Base-by-base conservation (phyloP, 2,329 filamentous ascomycete genomes). In the Fusarium chuoi region DNA sequence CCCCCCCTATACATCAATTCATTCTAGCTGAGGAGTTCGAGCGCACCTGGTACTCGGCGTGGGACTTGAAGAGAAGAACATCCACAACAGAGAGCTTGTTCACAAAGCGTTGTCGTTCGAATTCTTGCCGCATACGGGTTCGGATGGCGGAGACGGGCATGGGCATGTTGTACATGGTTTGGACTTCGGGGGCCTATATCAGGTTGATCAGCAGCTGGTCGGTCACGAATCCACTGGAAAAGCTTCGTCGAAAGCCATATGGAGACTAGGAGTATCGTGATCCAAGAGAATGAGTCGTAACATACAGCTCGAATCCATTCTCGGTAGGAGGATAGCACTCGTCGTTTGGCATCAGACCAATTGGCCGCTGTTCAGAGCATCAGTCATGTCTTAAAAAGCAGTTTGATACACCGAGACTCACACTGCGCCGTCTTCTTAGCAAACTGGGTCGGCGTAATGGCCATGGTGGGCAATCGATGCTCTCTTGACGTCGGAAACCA, bases 261-360 rank as follows among this genome's bases (percentile, higher is more conserved):
- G 15, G 24, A 22, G 12, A 5, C n/a, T 51, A 42, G 24, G n/a
- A 22, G n/a, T 26, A 24, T 48, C 22, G 20, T 15, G 45, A 38
- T 56, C 41, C 54, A 35, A 39, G 35, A 38, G 54, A 41, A 22
- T 38, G 48, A 26, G 17, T 68, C 33, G 61, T 39, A 77, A 92
- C 95, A 82, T 92, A 99, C 96, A 85, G 94, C 92, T 88, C 96
- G 92, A 79, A 98, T 90, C 96, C 96, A 99, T 87, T 96, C 93
- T 83, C 96, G 90, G 87, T 99, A 99, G 79, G 94, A 93, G 82
- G 91, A 90, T 78, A 98, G 85, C 75, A 98, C 96, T 88, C 96
- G 91, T 83, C 87, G 88, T 85, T 93, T 94, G 79, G 96, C 96
- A 88, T 98, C 95, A 79, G 85, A 82, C 95, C 94, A 98, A 88